phyloP scores from a whole-genome alignment of 371 early-diverging fungal species.

The Phascolomyces articulosus region DNA sequence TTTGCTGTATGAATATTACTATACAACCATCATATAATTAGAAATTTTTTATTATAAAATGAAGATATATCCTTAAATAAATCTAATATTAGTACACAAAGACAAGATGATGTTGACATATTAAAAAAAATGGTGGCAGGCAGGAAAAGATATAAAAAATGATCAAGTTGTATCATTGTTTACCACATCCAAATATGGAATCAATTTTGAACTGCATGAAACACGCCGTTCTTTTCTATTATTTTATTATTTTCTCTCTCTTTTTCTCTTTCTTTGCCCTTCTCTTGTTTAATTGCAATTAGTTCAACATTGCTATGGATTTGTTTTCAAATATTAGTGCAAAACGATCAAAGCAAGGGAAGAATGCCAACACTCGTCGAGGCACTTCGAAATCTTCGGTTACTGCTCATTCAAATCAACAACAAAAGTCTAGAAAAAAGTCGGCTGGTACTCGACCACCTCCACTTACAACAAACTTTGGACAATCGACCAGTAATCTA shows the following conservation, averaged over 20 bases:
- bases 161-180: no score
- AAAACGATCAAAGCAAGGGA: slow-evolving; percentile 9
- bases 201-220: slow-evolving; percentile 8
- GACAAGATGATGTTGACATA: no score
- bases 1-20: no score
- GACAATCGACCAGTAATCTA: slow-evolving; percentile 6
- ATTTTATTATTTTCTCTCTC: neutral
- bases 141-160: neutral
- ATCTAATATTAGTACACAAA: no score
- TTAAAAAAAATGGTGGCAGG: no score
- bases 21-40: no score
- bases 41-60: no score
- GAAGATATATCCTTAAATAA: no score
- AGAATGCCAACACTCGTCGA: neutral
- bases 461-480: slow-evolving; percentile 10
- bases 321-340: slow-evolving; percentile 20
- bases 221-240: neutral
- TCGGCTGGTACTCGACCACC: slow-evolving; percentile 7
- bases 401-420: slow-evolving; percentile 1
- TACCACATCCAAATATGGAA: slow-evolving; percentile 10
- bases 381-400: neutral
- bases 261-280: neutral
- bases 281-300: neutral
- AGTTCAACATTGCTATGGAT: slow-evolving; percentile 7
- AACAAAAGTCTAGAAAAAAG: slow-evolving; percentile 2